Conservation (phyloP, 2,329 filamentous ascomycete genomes). For the Venturia nashicola region DNA sequence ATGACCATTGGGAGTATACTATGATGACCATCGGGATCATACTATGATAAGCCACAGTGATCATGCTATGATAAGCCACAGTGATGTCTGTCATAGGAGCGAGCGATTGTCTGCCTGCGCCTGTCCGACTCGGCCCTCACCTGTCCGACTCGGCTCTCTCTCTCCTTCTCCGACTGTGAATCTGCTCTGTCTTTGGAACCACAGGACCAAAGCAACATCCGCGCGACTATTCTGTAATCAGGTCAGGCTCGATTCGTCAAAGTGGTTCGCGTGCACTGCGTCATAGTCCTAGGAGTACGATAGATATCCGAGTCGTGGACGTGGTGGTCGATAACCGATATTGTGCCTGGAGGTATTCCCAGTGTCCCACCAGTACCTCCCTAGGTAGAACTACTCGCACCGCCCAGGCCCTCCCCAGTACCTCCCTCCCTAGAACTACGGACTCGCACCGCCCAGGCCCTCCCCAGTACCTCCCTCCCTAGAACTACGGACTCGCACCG, state of each 20-base stretch:
- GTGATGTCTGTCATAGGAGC: neutral
- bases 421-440: too few species aligned
- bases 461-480: too few species aligned
- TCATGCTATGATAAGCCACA: neutral
- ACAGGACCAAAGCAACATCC: neutral
- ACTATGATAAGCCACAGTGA: too few species aligned
- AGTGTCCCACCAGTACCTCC: too few species aligned
- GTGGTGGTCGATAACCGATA: too few species aligned
- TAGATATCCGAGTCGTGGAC: too few species aligned
- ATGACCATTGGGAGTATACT: too few species aligned
- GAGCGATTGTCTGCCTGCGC: neutral
- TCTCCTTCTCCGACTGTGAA: neutral
- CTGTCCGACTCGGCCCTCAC: neutral
- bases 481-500: too few species aligned
- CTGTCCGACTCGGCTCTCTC: neutral
- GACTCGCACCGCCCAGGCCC: too few species aligned
- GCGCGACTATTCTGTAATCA: neutral
- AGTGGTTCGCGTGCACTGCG: neutral
- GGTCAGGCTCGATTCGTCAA: neutral
- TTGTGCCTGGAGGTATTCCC: neutral
- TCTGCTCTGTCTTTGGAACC: neutral
- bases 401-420: too few species aligned
- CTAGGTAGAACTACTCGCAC: too few species aligned
- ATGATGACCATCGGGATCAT: too few species aligned
- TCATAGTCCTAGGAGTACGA: neutral